Evolutionary conservation across 1,284 basidiomycete genomes (phyloP).

Genomic region (Fomitopsis schrenkii): DNA sequence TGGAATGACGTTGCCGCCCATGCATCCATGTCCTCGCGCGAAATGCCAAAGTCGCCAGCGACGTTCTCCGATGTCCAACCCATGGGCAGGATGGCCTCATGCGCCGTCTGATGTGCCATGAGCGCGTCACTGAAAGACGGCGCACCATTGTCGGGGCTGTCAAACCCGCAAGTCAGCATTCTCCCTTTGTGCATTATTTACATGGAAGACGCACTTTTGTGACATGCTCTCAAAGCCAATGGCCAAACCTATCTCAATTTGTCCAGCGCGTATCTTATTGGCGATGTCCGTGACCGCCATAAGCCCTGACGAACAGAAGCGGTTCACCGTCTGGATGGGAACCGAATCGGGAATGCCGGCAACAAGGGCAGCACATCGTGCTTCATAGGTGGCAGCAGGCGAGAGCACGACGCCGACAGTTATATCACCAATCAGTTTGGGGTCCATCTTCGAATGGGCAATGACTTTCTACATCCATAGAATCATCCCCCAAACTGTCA

Average conservation of each 20-base stretch:
- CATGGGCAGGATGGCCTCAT: constrained; percentile 53
- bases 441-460: constrained; percentile 59
- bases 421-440: constrained; percentile 71
- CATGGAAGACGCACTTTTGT: constrained; percentile 49
- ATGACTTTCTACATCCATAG: constrained; percentile 50
- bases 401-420: constrained; percentile 72
- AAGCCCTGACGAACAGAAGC: constrained; percentile 78
- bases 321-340: constrained; percentile 73
- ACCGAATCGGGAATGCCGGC: constrained; percentile 79
- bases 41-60: constrained; percentile 75
- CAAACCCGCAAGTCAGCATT: not conserved
- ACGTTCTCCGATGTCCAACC: constrained; percentile 87
- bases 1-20: constrained; percentile 80
- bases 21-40: constrained; percentile 82
- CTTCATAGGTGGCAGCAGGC: constrained; percentile 59
- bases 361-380: constrained; percentile 71
- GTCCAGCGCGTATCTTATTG: constrained; percentile 77
- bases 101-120: constrained; percentile 20
- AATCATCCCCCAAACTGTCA: constrained; percentile 2
- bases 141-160: constrained; percentile 66
- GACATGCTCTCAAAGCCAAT: constrained; percentile 86
- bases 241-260: constrained; percentile 84
- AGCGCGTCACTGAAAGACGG: constrained; percentile 52
- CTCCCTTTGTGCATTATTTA: not conserved
- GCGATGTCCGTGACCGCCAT: constrained; percentile 73